Evolutionary conservation across 2,329 filamentous ascomycete genomes (phyloP).

Genomic region (Fusarium staphyleae): DNA sequence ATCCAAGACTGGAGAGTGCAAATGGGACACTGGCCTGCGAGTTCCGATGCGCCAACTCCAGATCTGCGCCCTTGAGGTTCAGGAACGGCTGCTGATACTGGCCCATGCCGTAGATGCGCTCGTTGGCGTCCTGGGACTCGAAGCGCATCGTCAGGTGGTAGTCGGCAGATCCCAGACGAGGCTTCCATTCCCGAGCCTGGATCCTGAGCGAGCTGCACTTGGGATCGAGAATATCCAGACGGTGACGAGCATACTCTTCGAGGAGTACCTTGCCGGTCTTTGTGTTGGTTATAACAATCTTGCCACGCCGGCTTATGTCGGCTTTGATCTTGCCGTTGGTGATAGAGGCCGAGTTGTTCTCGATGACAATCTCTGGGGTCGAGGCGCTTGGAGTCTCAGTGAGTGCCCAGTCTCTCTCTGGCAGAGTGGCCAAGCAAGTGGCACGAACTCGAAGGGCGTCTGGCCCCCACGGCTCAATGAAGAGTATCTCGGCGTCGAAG

Average conservation of each 20-base stretch:
- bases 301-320: conserved; percentile 39
- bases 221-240: conserved; percentile 57
- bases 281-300: conserved; percentile 41
- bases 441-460: conserved; percentile 57
- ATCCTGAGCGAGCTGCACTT: conserved; percentile 65
- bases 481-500: conserved; percentile 56
- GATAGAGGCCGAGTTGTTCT: conserved; percentile 31
- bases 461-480: conserved; percentile 57
- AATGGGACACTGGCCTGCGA: conserved; percentile 72
- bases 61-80: conserved; percentile 67
- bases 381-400: conserved; percentile 15
- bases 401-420: conserved; percentile 50
- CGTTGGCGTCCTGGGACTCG: conserved; percentile 60
- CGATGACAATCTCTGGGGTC: conserved; percentile 28
- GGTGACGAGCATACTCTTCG: conserved; percentile 44
- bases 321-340: conserved; percentile 45
- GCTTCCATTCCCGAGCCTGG: conserved; percentile 64
- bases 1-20: conserved; percentile 64
- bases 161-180: conserved; percentile 55
- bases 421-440: conserved; percentile 49
- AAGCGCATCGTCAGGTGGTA: conserved; percentile 66
- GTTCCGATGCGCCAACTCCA: conserved; percentile 71
- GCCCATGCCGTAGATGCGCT: conserved; percentile 73
- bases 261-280: conserved; percentile 40
- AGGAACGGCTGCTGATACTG: conserved; percentile 71